These are phyloP conservation scores for Fusarium napiforme DNA, from an alignment of 2,329 filamentous ascomycete genomes.

Conservation along the genomic window DNA sequence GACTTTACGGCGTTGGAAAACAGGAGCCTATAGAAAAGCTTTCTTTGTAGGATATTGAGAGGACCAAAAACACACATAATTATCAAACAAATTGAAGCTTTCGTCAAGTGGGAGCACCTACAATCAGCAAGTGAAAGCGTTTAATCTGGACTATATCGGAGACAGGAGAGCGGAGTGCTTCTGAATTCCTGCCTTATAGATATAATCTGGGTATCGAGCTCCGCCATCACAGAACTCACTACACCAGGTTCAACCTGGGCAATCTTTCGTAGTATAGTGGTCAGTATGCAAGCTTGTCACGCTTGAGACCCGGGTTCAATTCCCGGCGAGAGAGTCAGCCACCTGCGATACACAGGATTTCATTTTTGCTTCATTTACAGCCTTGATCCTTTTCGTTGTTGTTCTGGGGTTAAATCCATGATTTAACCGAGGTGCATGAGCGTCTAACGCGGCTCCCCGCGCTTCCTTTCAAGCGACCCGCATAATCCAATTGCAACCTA, in stretches of 20 bases:
- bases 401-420: not conserved
- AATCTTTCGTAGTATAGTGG: slow-evolving; percentile 28
- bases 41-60: not conserved
- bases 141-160: not conserved
- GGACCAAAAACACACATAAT: not conserved
- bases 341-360: slow-evolving; percentile 4
- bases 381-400: not conserved
- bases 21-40: slow-evolving; percentile 1
- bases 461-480: slow-evolving; percentile 16
- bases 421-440: not conserved
- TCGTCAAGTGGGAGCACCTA: not conserved
- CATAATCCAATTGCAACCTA: slow-evolving; percentile 8
- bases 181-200: not conserved
- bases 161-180: not conserved
- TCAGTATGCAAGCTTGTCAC: slow-evolving; percentile 31
- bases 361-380: not conserved
- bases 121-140: not conserved
- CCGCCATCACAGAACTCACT: slow-evolving; percentile 7
- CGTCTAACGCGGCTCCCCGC: slow-evolving; percentile 12
- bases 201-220: not conserved
- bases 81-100: not conserved
- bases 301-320: slow-evolving; percentile 32
- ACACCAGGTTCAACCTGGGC: slow-evolving; percentile 7
- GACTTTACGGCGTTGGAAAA: slow-evolving; percentile 13
- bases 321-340: slow-evolving; percentile 28